Evolutionary conservation across 2,329 filamentous ascomycete genomes (phyloP), one percentile per base, ranked within the genome.

Genomic region (Orbilia oligospora): DNA sequence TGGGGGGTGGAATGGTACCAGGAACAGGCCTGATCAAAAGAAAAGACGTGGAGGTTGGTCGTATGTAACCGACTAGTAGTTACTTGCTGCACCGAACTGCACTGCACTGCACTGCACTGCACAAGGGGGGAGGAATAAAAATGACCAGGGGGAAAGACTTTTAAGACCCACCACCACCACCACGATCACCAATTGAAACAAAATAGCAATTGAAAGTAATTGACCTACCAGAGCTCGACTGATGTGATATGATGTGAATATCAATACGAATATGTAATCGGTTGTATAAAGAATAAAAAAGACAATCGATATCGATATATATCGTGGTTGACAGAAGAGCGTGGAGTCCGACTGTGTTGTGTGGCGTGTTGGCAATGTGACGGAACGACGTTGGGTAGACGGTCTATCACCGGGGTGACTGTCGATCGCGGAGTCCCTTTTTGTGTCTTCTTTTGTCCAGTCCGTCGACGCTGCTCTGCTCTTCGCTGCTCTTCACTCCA

Each of bases 301-400:
- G n/a, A n/a, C 36, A 10, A 14, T 38, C 12, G 36, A 38, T 14
- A 14, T 10, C 36, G 12, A 14, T n/a, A n/a, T 14, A n/a, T 41
- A 63, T 63, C 38, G 56, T 22, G 33, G 56, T 14, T 8, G 12
- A 10, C 51, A 63, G 27, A 30, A 30, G 22, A 63, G 56, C 56
- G 56, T 41, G 56, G 53, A 22, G 14, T n/a, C 56, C 33, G 36
- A 8, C 56, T 27, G 56, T 27, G 56, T 61, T 61, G 56, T 61
- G 56, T 10, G 20, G 65, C 46, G 75, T 65, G 75, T 78, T 72
- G 75, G 68, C 75, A 53, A 67, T 71, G 67, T 22, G 67, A 71
- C 67, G 14, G 38, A 30, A 24, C 14, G 73, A 77, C 75, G 75
- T 78, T 44, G 69, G 30, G 61, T 12, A 5, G 18, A 14, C 33